Evolutionary conservation across 768 basidiomycete genomes (phyloP).

Genomic region (Vararia minispora): DNA sequence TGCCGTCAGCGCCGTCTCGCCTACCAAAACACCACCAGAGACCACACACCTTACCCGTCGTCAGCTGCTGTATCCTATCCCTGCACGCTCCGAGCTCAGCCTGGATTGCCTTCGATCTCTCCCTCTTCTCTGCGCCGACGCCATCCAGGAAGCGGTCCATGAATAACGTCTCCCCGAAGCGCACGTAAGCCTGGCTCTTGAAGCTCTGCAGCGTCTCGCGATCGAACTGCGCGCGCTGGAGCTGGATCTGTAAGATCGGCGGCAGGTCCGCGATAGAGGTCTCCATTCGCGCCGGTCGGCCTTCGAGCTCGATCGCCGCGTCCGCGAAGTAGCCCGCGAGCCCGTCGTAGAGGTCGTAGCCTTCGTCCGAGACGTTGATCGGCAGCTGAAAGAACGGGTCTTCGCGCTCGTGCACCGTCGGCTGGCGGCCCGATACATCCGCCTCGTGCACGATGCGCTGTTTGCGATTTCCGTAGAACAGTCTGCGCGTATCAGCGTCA

Average conservation of each 20-base stretch:
- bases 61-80: slow-evolving; percentile 55
- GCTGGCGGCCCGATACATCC: slow-evolving; percentile 28
- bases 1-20: no score
- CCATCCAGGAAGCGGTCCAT: slow-evolving; percentile 88
- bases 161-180: slow-evolving; percentile 75
- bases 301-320: slow-evolving; percentile 79
- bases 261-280: slow-evolving; percentile 79
- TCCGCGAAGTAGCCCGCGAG: slow-evolving; percentile 88
- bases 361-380: slow-evolving; percentile 84
- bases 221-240: slow-evolving; percentile 95
- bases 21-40: no score
- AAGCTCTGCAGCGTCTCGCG: slow-evolving; percentile 83
- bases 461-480: slow-evolving; percentile 85
- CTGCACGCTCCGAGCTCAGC: slow-evolving; percentile 49
- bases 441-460: slow-evolving; percentile 39
- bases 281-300: slow-evolving; percentile 80
- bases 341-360: slow-evolving; percentile 90
- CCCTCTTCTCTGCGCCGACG: slow-evolving; percentile 60
- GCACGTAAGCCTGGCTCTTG: slow-evolving; percentile 94
- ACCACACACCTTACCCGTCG: slow-evolving; percentile 55
- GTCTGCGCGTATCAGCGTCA: slow-evolving; percentile 22
- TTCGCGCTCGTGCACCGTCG: slow-evolving; percentile 72
- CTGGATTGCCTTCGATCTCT: slow-evolving; percentile 60
- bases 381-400: slow-evolving; percentile 91
- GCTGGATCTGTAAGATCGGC: slow-evolving; percentile 86